These are phyloP conservation scores for Batkoa obscura DNA, from an alignment of 371 early-diverging fungal species.

Conservation along the genomic window DNA sequence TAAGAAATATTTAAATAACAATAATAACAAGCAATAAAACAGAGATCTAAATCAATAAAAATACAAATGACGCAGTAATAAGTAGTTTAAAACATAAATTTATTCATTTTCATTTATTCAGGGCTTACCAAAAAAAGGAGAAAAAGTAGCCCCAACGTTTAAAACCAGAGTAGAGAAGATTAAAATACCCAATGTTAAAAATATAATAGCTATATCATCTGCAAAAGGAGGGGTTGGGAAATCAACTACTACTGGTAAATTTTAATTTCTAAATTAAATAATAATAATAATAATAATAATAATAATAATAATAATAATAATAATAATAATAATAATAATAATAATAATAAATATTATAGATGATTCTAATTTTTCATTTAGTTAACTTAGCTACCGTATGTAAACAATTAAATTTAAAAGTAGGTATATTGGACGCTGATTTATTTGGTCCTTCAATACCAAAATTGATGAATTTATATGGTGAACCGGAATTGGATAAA, in stretches of 20 bases:
- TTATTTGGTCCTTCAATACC: conserved; percentile 83
- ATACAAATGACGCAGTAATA: too few relatives aligned
- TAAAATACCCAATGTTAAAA: conserved; percentile 41
- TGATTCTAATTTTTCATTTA: conserved; percentile 10
- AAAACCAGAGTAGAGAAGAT: conserved; percentile 14
- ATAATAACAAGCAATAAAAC: too few relatives aligned
- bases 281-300: too few relatives aligned
- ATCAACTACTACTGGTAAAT: conserved; percentile 58
- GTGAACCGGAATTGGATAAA: conserved; percentile 42
- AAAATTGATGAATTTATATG: conserved; percentile 57
- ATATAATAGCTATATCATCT: conserved; percentile 62
- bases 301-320: too few relatives aligned
- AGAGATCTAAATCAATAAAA: too few relatives aligned
- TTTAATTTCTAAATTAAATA: not conserved
- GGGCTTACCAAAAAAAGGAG: not conserved
- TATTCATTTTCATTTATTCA: too few relatives aligned
- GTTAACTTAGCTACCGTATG: conserved; percentile 65
- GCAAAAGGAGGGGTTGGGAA: conserved; percentile 88
- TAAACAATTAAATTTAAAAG: conserved; percentile 29
- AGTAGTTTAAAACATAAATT: too few relatives aligned
- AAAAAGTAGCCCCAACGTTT: not conserved
- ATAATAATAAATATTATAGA: too few relatives aligned
- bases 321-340: too few relatives aligned
- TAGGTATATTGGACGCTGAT: conserved; percentile 80
- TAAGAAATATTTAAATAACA: too few relatives aligned